Percentiles rank a stretch among this genome's conserved stretches.
Evolutionary conservation across 192 early-diverging fungal species (phyloP).

Genomic region (Backusella westeae): DNA sequence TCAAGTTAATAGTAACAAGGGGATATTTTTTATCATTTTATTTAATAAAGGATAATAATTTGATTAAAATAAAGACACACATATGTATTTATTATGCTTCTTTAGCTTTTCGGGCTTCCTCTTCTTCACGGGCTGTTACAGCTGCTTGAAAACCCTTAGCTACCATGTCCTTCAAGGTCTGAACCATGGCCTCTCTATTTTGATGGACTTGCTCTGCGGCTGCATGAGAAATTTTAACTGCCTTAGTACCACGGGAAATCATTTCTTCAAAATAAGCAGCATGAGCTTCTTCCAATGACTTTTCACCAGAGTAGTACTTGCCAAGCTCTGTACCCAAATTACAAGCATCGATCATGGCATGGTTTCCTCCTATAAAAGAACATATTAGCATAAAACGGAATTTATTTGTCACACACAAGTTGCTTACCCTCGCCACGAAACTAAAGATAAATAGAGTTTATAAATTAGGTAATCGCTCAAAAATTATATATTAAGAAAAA

Average conservation of each 20-base stretch:
- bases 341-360: conserved; percentile 24
- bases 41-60: not conserved
- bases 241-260: not conserved
- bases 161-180: not conserved
- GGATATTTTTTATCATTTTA: not conserved
- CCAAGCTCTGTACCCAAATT: conserved; percentile 7
- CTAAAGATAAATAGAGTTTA: too few species aligned
- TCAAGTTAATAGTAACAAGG: not conserved
- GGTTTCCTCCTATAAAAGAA: conserved; percentile 18
- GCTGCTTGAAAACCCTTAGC: not conserved
- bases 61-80: not conserved
- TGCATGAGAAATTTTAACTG: not conserved
- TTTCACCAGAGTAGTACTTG: not conserved
- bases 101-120: not conserved
- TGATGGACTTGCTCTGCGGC: not conserved
- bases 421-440: conserved; percentile 22
- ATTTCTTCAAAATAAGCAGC: conserved; percentile 1
- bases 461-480: too few species aligned
- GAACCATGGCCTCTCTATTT: not conserved
- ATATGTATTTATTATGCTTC: not conserved
- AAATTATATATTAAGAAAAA: too few species aligned
- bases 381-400: not conserved
- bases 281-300: not conserved
- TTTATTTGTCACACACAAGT: not conserved
- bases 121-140: not conserved